Percentiles rank a stretch among this genome's conserved stretches.
phyloP scores from a whole-genome alignment of 768 basidiomycete species.

The Calocybe indica region DNA sequence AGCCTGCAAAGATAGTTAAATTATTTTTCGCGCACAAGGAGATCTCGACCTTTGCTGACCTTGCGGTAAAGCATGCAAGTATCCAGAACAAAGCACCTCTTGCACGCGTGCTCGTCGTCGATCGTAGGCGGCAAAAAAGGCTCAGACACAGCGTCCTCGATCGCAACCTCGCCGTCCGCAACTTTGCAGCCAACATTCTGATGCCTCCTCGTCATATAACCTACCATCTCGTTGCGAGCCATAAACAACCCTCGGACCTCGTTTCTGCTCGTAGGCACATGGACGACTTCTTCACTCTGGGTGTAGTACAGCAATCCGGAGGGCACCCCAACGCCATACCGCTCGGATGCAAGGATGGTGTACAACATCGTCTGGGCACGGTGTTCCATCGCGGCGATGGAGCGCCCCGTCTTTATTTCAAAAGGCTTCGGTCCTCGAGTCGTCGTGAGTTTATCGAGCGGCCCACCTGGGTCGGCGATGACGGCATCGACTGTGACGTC shows the following conservation, averaged over 20 bases:
- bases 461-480: slow-evolving; percentile 41
- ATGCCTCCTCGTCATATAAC: slow-evolving; percentile 59
- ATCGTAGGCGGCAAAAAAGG: slow-evolving; percentile 83
- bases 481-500: slow-evolving; percentile 81
- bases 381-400: slow-evolving; percentile 77
- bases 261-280: slow-evolving; percentile 73
- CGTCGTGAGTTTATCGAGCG: slow-evolving; percentile 15
- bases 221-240: slow-evolving; percentile 80
- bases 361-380: slow-evolving; percentile 98
- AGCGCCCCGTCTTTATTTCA: slow-evolving; percentile 93
- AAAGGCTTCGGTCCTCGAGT: slow-evolving; percentile 60
- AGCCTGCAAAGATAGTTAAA: slow-evolving; percentile 35
- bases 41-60: slow-evolving; percentile 29
- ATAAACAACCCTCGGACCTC: slow-evolving; percentile 83
- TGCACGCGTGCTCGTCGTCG: slow-evolving; percentile 74
- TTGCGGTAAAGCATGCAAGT: slow-evolving; percentile 93
- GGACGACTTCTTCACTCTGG: slow-evolving; percentile 81
- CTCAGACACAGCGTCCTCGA: slow-evolving; percentile 22
- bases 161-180: slow-evolving; percentile 4
- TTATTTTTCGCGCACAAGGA: background rate
- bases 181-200: slow-evolving; percentile 10
- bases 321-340: slow-evolving; percentile 79
- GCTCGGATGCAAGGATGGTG: slow-evolving; percentile 82
- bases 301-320: slow-evolving; percentile 93
- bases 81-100: slow-evolving; percentile 76